Base-by-base conservation (phyloP, 805 yeast genomes). In the Kodamaea laetipori region DNA sequence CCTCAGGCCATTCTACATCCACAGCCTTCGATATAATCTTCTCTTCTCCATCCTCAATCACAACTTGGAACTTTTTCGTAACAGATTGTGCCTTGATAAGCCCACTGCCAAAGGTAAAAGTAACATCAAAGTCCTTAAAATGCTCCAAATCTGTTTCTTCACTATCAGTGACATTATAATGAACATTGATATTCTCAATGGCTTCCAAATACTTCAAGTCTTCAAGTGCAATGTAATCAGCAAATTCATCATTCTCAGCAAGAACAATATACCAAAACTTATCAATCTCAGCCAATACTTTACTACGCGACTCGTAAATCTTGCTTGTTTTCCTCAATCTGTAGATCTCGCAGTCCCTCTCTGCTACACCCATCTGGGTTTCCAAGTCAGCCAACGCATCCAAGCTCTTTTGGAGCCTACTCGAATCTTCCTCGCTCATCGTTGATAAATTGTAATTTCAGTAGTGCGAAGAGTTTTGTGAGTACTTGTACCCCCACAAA, bases 241-340 rank as follows among this genome's bases (percentile, higher is more conserved):
- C 84, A 58, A 92, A 86, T 51, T 87, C 96, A 40, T 86, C 84
- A 55, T 85, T 85, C 57, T 86, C 88, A 2, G 90, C 89, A 8
- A 92, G 64, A 0, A 86, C 96, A 41, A 84, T 77, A 55, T 86
- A 84, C 98, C 98, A 92, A 62, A 92, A 90, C 50, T 78, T 78
- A 1, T 90, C 89, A 33, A 90, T 77, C 3, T 71, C 60, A 4
- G 53, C 44, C 11, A 82, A 69, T n/a, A 76, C 64, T 5, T 55
- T 67, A 17, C 86, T 72, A 52, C 97, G 71, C 45, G 74, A 63
- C 4, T 58, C 68, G 56, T 80, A 88, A 6, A 86, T 69, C 13
- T 81, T 77, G 49, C 74, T 76, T 6, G 88, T 74, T 23, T 75
- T 64, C 37, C 64, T 61, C 28, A 83, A 60, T 39, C 86, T 70